Base-by-base conservation (phyloP, 352 stramenopile genomes). In the Globisporangium camurandrum region DNA sequence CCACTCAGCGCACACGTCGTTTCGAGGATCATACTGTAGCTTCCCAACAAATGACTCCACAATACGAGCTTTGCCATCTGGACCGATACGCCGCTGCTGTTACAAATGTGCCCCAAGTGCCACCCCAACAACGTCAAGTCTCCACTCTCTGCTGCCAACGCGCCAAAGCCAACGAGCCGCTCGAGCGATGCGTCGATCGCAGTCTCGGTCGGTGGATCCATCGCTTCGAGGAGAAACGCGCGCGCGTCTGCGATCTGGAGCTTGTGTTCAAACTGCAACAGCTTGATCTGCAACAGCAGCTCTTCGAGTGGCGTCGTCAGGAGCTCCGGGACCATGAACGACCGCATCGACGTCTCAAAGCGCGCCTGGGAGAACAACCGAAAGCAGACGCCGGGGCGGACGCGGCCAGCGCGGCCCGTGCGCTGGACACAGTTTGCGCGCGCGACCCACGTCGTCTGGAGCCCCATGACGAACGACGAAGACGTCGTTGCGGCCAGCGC, bases 301-400 rank as follows among this genome's bases (percentile, higher is more conserved):
- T 90, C 74, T 38, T 93, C 81, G 23, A 93, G 54, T 4, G 81
- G 69, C 3, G 74, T 87, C 1, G 71, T 86, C 19, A 90, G 56
- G 19, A 93, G 55, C 45, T 93, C 78, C 6, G 81, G 78, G 12
- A 79, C 55, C 71, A 89, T 84, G 33, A 88, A 90, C 31, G 81
- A 56, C 42, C 86, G 81, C 76, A 93, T 87, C 0, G 63, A 55
- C 8, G 68, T 68, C 46, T 90, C 75, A 37, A 71, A 89, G 2
- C 81, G 67, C 10, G 64, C 54, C 23, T 66, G 70, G 3, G 81
- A 86, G 48, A 93, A 88, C 26, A 90, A 46, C 10, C 80, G 81
- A 42, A 97, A 96, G 57, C 94, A 98, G 17, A 98, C 73, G 33
- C 96, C 96, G 11, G 89, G 85, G 27, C 91, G 86, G 0, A 98